Evolutionary conservation across 1,284 basidiomycete species (phyloP).

Genomic region (Cystobasidium sp.): DNA sequence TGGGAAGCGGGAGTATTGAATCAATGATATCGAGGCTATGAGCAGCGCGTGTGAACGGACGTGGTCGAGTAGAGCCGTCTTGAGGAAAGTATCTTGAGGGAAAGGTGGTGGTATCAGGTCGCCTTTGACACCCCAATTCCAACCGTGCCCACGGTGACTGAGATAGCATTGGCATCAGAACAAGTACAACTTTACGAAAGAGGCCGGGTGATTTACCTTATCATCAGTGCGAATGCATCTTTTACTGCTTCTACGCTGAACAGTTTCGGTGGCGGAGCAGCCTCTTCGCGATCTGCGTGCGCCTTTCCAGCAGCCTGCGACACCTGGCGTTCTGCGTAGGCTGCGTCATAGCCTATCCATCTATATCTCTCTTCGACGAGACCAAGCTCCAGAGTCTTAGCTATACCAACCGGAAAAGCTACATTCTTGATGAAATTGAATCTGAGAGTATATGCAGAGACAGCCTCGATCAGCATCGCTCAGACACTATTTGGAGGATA

Average conservation of each 20-base stretch:
- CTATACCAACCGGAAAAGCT: constrained; percentile 24
- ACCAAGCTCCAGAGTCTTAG: constrained; percentile 24
- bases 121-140: constrained; percentile 42
- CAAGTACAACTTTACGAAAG: too few species aligned
- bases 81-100: constrained; percentile 13
- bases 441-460: neutral
- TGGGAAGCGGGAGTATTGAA: constrained; percentile 22
- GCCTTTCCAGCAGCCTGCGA: neutral
- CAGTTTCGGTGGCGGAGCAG: neutral
- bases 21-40: constrained; percentile 15
- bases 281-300: neutral
- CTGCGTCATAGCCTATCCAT: constrained; percentile 34
- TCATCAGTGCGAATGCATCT: constrained; percentile 8
- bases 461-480: neutral
- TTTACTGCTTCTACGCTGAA: constrained; percentile 9
- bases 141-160: constrained; percentile 40
- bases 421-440: constrained; percentile 40
- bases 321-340: neutral
- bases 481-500: neutral
- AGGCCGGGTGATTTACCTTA: too few species aligned
- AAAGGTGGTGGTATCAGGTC: constrained; percentile 19
- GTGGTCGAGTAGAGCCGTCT: neutral
- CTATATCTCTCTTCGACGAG: constrained; percentile 9
- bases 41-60: constrained; percentile 21
- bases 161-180: too few species aligned